Evolutionary conservation across 768 basidiomycete genomes (phyloP), one percentile per base, ranked within the genome.

Genomic region (Boletus insuetus): DNA sequence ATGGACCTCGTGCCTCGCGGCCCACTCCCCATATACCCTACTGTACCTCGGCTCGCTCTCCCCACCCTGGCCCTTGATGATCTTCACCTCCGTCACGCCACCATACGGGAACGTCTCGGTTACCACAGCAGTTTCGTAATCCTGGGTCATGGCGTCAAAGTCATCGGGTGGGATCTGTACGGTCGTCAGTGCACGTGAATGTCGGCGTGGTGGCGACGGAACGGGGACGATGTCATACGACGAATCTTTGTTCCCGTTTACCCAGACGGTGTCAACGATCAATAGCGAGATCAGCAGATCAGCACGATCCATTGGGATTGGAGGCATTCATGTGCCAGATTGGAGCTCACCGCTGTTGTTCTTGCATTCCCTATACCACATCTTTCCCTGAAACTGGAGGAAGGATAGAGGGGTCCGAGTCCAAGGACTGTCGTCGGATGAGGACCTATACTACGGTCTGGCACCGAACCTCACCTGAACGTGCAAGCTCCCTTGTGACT

Each of bases 1-100:
- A 37, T 70, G 61, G 17, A 66, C 55, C 20, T 70, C 69, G 13
- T 60, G 55, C 26, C 49, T 66, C 54, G 62, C 69, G 2, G 66
- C 70, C 69, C 69, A 72, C 44, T 72, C 69, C 19, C 69, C 70
- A 40, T 70, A 70, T n/a, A 70, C 66, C 35, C 61, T 53, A 17
- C 69, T 69, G 35, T 68, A 69, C 26, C 67, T 58, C 26, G n/a
- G 34, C 4, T 54, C 58, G 14, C 44, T 48, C 0, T 58, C 56
- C 22, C 10, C 47, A 12, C 56, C 58, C 8, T 42, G 51, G 24
- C 38, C 53, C 20, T 59, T 61, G 39, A 57, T 43, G 13, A 17
- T 62, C 48, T 55, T 62, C 38, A 59, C 58, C 39, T 69, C 69
- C 2, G 65, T 67, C 7, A 67, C 50, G 5, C 65, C 69, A 39